Base-by-base conservation (phyloP, 371 early-diverging fungal genomes). In the Lichtheimia ramosa region DNA sequence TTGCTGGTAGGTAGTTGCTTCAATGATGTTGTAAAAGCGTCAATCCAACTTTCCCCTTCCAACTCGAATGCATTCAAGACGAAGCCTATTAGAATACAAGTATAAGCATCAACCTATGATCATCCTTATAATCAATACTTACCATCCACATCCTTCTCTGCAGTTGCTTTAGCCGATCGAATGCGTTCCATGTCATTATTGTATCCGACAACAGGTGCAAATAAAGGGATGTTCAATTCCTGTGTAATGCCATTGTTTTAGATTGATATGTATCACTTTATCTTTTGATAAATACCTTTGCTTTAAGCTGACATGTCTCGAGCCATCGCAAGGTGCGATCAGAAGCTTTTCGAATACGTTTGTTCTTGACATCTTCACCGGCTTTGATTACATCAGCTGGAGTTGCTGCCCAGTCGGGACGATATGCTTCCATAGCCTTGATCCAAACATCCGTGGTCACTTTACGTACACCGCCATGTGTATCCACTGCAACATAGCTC, bases 241-340 rank as follows among this genome's bases (percentile, higher is more conserved):
- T 64, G n/a, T n/a, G n/a, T n/a, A n/a, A n/a, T n/a, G n/a, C n/a
- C 23, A 24, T 56, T 28, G 51, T 42, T 18, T n/a, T 43, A n/a
- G 43, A n/a, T 15, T 6, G 43, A 43, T 13, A 5, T n/a, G 5
- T 53, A 20, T 28, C 13, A 28, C 14, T 61, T 24, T 48, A 48
- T 14, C 56, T 62, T 55, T 42, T 63, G 54, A 15, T 48, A 34
- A 49, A 42, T 54, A 62, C 67, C 63, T 77, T 62, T 54, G 69
- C 66, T 57, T 75, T 65, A 20, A 21, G 48, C 6, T 73, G 40
- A 46, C 67, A 71, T 13, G 62, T 59, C 51, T 75, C 79, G 15
- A 78, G 21, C 92, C 92, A 92, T 21, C 78, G 78, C 14, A 85
- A 63, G 2, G 89, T 79, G 54, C 92, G 75, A 54, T 87, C 81